Conservation (phyloP, 176 grass and related monocot species). For the Aegilops umbellulata region DNA sequence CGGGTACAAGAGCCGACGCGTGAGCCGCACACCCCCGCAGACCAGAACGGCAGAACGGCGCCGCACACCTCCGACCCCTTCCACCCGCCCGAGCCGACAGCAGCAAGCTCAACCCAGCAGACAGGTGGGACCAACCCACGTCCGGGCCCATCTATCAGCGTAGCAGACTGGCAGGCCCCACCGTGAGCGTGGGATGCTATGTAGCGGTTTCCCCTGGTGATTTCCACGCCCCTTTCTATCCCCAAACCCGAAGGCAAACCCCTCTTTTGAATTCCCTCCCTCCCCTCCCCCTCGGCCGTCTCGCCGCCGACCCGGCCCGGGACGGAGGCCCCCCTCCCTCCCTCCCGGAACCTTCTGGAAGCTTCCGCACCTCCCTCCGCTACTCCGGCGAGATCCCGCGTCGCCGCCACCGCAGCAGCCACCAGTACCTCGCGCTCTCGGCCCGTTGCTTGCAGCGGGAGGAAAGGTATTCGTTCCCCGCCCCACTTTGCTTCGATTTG, state of each 20-base stretch:
- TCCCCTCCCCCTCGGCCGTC: background rate
- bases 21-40: too few relatives aligned
- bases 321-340: too few relatives aligned
- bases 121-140: background rate
- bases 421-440: background rate
- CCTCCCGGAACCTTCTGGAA: background rate
- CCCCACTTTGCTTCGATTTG: background rate
- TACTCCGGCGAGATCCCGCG: background rate
- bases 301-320: constrained; percentile 10
- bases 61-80: too few relatives aligned
- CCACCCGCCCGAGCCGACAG: background rate
- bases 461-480: constrained; percentile 9
- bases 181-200: background rate
- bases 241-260: background rate
- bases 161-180: accelerated
- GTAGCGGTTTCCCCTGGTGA: background rate
- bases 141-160: background rate
- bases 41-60: background rate
- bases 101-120: background rate
- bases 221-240: background rate
- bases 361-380: background rate
- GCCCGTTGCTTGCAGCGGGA: constrained; percentile 6
- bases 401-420: background rate
- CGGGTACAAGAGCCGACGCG: background rate
- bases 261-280: constrained; percentile 13